Evolutionary conservation across 2,329 filamentous ascomycete species (phyloP).

Genomic region (Akanthomyces lecanii): DNA sequence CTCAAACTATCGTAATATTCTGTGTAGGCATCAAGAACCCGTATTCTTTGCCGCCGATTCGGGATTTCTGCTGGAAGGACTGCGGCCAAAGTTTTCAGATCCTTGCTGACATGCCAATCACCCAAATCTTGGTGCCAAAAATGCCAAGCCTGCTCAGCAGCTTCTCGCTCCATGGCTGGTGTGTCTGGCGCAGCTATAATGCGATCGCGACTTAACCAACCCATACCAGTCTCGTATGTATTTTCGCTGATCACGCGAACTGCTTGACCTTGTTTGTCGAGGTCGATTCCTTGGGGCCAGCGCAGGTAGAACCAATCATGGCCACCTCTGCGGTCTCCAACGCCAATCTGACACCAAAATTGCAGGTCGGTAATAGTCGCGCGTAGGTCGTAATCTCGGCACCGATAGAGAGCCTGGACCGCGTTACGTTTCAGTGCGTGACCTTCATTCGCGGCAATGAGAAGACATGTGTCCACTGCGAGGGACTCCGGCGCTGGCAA

Average conservation of each 20-base stretch:
- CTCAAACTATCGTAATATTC: slow-evolving; percentile 58
- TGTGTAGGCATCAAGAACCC: slow-evolving; percentile 48
- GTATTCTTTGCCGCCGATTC: slow-evolving; percentile 26
- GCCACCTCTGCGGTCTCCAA: slow-evolving; percentile 84
- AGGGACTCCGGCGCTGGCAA: slow-evolving; percentile 59
- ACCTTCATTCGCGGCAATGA: slow-evolving; percentile 83
- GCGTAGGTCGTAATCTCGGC: slow-evolving; percentile 68
- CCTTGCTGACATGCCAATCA: slow-evolving; percentile 47
- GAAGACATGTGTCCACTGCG: slow-evolving; percentile 73
- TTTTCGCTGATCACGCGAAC: slow-evolving; percentile 76
- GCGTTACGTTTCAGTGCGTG: slow-evolving; percentile 69
- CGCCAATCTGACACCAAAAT: slow-evolving; percentile 95
- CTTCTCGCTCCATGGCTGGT: slow-evolving; percentile 54
- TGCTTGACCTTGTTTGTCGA: slow-evolving; percentile 61
- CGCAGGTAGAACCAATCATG: slow-evolving; percentile 84
- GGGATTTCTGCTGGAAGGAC: slow-evolving; percentile 20
- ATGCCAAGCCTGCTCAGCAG: slow-evolving; percentile 60
- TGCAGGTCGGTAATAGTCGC: slow-evolving; percentile 79
- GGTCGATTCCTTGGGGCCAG: slow-evolving; percentile 68
- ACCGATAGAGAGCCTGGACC: slow-evolving; percentile 65
- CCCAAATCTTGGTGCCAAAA: slow-evolving; percentile 63
- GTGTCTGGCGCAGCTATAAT: slow-evolving; percentile 32
- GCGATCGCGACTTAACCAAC: slow-evolving; percentile 64
- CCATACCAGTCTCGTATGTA: slow-evolving; percentile 77
- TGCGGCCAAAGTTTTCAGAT: slow-evolving; percentile 37